Conservation (phyloP, 2,329 filamentous ascomycete species). For the Arthrobotrys conoides region DNA sequence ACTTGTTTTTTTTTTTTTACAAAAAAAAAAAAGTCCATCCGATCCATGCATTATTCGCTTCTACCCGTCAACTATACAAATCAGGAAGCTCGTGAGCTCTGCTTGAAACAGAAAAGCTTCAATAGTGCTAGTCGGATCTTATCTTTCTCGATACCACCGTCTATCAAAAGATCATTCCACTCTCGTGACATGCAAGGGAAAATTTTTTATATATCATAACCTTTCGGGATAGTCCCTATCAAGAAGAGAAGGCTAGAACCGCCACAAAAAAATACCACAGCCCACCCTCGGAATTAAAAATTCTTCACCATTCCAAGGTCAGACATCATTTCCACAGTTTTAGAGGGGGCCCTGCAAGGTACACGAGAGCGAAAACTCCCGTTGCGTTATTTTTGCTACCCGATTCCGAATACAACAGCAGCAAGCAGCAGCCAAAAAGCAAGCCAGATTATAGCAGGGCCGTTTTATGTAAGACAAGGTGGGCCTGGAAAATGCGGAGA, state of each 20-base stretch:
- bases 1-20: not conserved
- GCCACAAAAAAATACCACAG: constrained; percentile 43
- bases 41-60: constrained; percentile 46
- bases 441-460: constrained; percentile 45
- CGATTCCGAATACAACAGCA: constrained; percentile 23
- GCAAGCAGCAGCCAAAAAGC: constrained; percentile 19
- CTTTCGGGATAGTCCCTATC: constrained; percentile 42
- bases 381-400: constrained; percentile 59
- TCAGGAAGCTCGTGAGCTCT: constrained; percentile 43
- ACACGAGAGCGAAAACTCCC: constrained; percentile 40
- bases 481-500: constrained; percentile 61
- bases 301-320: constrained; percentile 35
- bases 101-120: constrained; percentile 26
- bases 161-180: constrained; percentile 21
- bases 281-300: constrained; percentile 39
- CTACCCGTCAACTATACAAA: constrained; percentile 40
- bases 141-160: constrained; percentile 43
- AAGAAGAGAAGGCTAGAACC: constrained; percentile 30
- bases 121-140: constrained; percentile 40
- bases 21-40: constrained; percentile 14
- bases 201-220: constrained; percentile 25
- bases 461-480: constrained; percentile 54
- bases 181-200: constrained; percentile 36
- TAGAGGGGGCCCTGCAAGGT: constrained; percentile 50
- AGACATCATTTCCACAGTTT: constrained; percentile 18